A percentile compares a stretch with the other conserved stretches of the same genome.
phyloP scores from a whole-genome alignment of 2,329 filamentous ascomycete genomes.

The Fulvia fulva region DNA sequence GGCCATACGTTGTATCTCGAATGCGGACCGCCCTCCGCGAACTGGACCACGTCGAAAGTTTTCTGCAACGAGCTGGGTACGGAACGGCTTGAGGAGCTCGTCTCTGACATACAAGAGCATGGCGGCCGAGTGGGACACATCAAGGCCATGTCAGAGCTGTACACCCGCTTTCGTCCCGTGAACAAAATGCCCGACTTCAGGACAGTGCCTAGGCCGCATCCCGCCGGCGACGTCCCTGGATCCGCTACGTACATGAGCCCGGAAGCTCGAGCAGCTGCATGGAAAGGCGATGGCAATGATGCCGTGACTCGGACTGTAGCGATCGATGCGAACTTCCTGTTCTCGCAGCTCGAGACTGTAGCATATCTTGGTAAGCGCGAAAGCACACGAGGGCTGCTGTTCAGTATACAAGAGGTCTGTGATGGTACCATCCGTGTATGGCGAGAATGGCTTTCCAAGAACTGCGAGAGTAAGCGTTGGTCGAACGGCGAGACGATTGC shows the following conservation, averaged over 20 bases:
- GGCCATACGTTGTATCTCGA: conserved; percentile 70
- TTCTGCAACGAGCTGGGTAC: conserved; percentile 66
- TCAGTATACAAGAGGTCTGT: conserved; percentile 61
- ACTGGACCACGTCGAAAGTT: conserved; percentile 64
- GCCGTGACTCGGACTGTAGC: conserved; percentile 57
- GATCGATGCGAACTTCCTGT: conserved; percentile 67
- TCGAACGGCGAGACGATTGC: conserved; percentile 27
- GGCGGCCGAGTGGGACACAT: conserved; percentile 36
- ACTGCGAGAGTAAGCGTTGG: conserved; percentile 32
- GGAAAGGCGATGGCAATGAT: conserved; percentile 15
- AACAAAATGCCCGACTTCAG: conserved; percentile 47
- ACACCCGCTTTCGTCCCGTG: conserved; percentile 67
- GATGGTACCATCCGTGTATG: conserved; percentile 68
- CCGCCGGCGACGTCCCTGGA: conserved; percentile 47
- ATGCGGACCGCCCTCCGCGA: conserved; percentile 69
- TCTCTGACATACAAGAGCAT: conserved; percentile 35
- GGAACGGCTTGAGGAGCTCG: conserved; percentile 49
- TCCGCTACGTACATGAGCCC: conserved; percentile 37
- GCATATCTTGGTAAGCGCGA: conserved; percentile 66
- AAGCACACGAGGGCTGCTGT: conserved; percentile 57
- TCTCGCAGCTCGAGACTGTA: conserved; percentile 68
- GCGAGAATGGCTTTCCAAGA: conserved; percentile 64
- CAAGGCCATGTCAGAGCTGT: conserved; percentile 56
- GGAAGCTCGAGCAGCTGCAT: conserved; percentile 16
- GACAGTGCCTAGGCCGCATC: conserved; percentile 39